Evolutionary conservation across 257 asterid genomes (phyloP).

Genomic region (Lantana camara): DNA sequence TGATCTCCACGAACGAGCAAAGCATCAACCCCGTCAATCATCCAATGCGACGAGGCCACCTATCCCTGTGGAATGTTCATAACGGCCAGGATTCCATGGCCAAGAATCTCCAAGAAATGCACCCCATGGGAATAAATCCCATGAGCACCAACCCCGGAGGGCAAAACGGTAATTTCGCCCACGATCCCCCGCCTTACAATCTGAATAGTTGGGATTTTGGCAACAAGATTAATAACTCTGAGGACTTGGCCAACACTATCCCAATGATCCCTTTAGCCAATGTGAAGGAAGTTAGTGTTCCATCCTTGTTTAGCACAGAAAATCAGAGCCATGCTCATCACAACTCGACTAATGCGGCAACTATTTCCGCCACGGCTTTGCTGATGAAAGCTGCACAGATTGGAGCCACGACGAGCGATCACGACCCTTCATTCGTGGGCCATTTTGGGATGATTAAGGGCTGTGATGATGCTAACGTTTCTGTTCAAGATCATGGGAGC

Average conservation of each 20-base stretch:
- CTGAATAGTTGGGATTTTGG: constrained; percentile 71
- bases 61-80: constrained; percentile 52
- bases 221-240: constrained; percentile 29
- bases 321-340: constrained; percentile 23
- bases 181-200: constrained; percentile 30
- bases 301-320: constrained; percentile 65
- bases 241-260: constrained; percentile 26
- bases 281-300: constrained; percentile 44
- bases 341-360: constrained; percentile 40
- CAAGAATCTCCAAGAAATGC: constrained; percentile 55
- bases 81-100: constrained; percentile 41
- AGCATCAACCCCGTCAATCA: constrained; percentile 29
- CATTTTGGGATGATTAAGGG: constrained; percentile 43
- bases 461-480: constrained; percentile 9
- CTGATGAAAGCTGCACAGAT: constrained; percentile 84
- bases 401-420: constrained; percentile 51
- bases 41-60: constrained; percentile 40
- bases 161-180: constrained; percentile 20
- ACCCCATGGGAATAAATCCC: constrained; percentile 34
- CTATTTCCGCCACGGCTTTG: constrained; percentile 83
- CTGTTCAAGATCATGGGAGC: constrained; percentile 34
- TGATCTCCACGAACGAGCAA: constrained; percentile 26
- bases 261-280: constrained; percentile 28
- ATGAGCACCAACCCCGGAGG: constrained; percentile 26
- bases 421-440: constrained; percentile 47